Conservation (phyloP, 73 alveolate genomes). For the Effrenium voratum region DNA sequence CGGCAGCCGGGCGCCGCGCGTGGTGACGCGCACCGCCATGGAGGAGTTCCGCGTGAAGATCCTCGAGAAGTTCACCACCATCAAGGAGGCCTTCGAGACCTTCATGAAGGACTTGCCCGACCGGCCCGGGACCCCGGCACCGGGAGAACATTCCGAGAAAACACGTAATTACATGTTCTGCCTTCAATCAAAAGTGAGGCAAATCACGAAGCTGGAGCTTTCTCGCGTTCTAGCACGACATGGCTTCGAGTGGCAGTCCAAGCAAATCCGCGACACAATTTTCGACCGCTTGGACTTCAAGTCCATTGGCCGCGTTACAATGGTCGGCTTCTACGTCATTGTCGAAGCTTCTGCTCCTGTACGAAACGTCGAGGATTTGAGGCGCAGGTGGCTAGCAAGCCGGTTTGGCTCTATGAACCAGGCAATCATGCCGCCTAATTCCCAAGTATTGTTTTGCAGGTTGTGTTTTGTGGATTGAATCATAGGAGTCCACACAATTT, state of each 20-base stretch:
- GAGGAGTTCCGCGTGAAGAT: conserved; percentile 53
- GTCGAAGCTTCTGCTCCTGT: conserved; percentile 60
- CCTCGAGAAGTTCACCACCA: conserved; percentile 64
- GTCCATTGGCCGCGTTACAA: conserved; percentile 62
- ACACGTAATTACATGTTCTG: not conserved
- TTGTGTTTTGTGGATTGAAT: no score
- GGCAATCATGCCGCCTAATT: not conserved
- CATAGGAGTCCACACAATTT: no score
- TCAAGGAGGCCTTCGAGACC: conserved; percentile 74
- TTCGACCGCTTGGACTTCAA: conserved; percentile 44
- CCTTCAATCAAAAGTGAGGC: not conserved
- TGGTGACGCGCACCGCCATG: conserved; percentile 44
- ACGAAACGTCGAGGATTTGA: conserved; percentile 65
- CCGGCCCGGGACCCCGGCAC: not conserved
- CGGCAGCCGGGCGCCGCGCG: conserved; percentile 26
- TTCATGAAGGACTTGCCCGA: conserved; percentile 87
- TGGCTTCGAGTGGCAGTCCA: conserved; percentile 77
- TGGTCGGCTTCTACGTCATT: conserved; percentile 76
- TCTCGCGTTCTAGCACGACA: conserved; percentile 42
- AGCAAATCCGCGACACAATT: conserved; percentile 42
- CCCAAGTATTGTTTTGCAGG: no score
- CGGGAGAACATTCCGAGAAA: not conserved
- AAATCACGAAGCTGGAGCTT: conserved; percentile 64
- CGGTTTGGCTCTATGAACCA: conserved; percentile 61
- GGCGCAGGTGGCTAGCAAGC: conserved; percentile 62